A percentile compares a stretch with the other conserved stretches of the same genome.
phyloP scores from a whole-genome alignment of 306 rosid genomes.

The Fagus crenata region DNA sequence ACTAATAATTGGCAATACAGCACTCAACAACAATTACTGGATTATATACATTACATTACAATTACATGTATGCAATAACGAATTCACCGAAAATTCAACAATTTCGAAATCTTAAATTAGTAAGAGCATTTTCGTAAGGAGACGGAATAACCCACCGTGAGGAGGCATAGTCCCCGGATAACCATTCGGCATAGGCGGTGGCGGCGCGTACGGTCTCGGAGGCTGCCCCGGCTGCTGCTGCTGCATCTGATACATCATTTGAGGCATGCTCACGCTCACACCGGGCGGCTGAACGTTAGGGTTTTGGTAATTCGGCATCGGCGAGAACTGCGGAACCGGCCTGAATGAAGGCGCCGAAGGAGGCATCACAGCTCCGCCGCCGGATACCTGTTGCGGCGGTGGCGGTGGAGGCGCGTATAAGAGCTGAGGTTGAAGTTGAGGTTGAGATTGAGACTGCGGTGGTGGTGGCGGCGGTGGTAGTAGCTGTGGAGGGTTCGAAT shows the following conservation, averaged over 20 bases:
- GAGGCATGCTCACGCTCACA: conserved; percentile 17
- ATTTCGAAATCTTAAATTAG: no score
- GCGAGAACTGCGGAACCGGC: conserved; percentile 77
- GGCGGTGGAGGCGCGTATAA: conserved; percentile 46
- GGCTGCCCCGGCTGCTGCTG: conserved; percentile 60
- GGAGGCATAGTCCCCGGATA: conserved; percentile 59
- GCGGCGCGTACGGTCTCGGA: conserved; percentile 54
- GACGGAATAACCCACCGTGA: conserved; percentile 75
- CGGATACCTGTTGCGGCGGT: conserved; percentile 43
- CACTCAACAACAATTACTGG: conserved; percentile 5
- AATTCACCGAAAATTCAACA: neutral
- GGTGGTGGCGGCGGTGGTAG: conserved; percentile 37
- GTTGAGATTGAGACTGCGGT: conserved; percentile 20
- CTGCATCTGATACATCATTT: conserved; percentile 24
- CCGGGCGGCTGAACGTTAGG: conserved; percentile 82
- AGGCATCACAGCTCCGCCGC: conserved; percentile 33
- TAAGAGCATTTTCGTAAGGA: neutral
- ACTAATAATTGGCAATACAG: neutral
- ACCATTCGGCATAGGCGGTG: conserved; percentile 61
- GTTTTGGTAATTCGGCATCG: conserved; percentile 49
- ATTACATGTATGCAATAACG: neutral
- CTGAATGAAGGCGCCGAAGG: conserved; percentile 81
- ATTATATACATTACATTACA: neutral
- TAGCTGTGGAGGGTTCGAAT: conserved; percentile 37
- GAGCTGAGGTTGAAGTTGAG: conserved; percentile 3